These are phyloP conservation scores for Fraxinus nigra DNA, from an alignment of 305 asterid species.

Conservation along the genomic window DNA sequence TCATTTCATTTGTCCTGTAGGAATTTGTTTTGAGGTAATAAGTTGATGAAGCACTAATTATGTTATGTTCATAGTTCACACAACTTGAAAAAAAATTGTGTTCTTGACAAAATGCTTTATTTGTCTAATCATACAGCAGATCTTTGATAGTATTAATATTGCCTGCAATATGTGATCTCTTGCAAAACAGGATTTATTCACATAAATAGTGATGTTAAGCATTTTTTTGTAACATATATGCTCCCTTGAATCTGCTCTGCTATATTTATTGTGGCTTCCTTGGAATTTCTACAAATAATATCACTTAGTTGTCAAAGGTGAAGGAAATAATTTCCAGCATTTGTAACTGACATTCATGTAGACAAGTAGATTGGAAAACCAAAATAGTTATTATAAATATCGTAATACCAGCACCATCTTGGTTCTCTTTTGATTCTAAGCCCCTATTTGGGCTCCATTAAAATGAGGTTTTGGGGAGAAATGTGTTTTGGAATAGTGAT, in stretches of 20 bases:
- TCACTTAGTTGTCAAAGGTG: background rate
- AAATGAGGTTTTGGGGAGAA: background rate
- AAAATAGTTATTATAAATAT: background rate
- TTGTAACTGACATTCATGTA: background rate
- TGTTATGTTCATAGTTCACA: background rate
- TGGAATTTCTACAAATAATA: background rate
- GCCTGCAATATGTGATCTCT: slow-evolving; percentile 4
- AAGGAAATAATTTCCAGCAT: background rate
- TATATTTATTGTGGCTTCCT: slow-evolving; percentile 1
- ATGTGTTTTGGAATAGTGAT: background rate
- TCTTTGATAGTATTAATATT: background rate
- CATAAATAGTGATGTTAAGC: background rate
- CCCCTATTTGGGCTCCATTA: background rate
- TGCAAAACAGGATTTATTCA: background rate
- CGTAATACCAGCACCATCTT: background rate
- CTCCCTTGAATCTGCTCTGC: slow-evolving; percentile 1
- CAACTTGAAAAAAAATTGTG: background rate
- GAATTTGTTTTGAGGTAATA: slow-evolving; percentile 9
- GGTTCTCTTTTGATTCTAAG: background rate
- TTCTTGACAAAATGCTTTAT: background rate
- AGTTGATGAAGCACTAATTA: background rate
- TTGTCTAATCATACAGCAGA: background rate
- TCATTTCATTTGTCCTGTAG: slow-evolving; percentile 6
- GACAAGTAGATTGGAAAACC: background rate
- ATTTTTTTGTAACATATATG: background rate